phyloP scores from a whole-genome alignment of 2,329 filamentous ascomycete genomes.

The Fusarium euwallaceae region DNA sequence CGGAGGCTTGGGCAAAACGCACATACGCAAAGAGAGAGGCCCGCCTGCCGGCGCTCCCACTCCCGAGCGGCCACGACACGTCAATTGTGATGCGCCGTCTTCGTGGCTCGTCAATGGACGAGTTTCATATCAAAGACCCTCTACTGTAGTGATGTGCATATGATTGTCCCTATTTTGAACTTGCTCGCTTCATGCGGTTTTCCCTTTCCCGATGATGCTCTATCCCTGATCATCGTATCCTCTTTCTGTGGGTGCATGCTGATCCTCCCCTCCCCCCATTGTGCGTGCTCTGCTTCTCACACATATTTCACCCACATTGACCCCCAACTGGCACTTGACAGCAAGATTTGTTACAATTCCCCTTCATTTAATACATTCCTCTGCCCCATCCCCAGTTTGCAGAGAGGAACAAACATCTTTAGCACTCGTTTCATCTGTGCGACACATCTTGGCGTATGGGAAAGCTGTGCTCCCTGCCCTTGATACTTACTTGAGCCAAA shows the following conservation, averaged over 20 bases:
- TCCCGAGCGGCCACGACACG: slow-evolving; percentile 14
- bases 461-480: slow-evolving; percentile 46
- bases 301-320: slow-evolving; percentile 15
- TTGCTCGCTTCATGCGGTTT: slow-evolving; percentile 12
- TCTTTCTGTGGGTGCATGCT: slow-evolving; percentile 13
- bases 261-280: slow-evolving; percentile 3
- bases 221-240: slow-evolving; percentile 29
- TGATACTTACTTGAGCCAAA: slow-evolving; percentile 18
- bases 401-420: slow-evolving; percentile 33
- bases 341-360: slow-evolving; percentile 36
- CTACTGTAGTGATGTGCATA: slow-evolving; percentile 36
- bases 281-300: neutral
- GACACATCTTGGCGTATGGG: slow-evolving; percentile 30
- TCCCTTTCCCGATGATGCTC: neutral
- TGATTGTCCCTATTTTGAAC: slow-evolving; percentile 34
- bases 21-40: neutral
- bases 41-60: neutral
- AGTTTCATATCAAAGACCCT: slow-evolving; percentile 12
- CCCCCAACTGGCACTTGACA: slow-evolving; percentile 6
- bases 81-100: slow-evolving; percentile 39
- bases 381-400: slow-evolving; percentile 13
- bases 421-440: slow-evolving; percentile 42
- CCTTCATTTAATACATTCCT: slow-evolving; percentile 27
- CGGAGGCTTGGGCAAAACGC: slow-evolving; percentile 13
- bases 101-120: slow-evolving; percentile 10